Base-by-base conservation (phyloP, 225 moss, liverwort and hornwort genomes). In the Pseudoscleropodium purum region DNA sequence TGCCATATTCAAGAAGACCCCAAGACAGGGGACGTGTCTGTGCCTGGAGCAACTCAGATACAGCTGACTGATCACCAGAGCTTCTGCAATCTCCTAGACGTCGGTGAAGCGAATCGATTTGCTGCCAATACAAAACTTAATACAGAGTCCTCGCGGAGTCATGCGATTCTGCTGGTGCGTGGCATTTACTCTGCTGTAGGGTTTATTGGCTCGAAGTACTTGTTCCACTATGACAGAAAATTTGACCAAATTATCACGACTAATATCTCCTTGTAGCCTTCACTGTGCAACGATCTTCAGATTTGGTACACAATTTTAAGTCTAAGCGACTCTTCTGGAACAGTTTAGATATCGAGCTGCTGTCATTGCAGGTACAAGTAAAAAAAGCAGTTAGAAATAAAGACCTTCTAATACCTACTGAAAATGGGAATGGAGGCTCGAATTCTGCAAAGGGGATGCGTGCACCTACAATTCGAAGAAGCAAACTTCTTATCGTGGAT, bases 101-200 rank as follows among this genome's bases (percentile, higher is more conserved):
- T 97, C 59, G 99, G 99, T 79, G 99, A 99, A 92, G 95, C 97
- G 52, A 99, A 99, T 90, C 95, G 99, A 78, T 97, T 99, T 91
- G 99, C 99, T 83, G 99, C 99, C 17, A 99, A 99, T 84, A 99
- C 99, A n/a, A 99, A 96, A 91, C 93, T 99, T 70, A 99, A 99
- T 73, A 99, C 99, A 24, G 99, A 99, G 82, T 99, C 99, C 29
- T 99, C 99, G 51, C 95, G 99, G 52, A 99, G 99, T 93, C 99
- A 99, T 92, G 99, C 99, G 26, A 94, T 99, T 90, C 90, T 99
- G 62, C 92, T 97, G 95, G 99, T 98, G 85, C 69, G 95, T 92
- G 80, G 23, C 79, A 79, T 82, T 65, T 52, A 69, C 81, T 85
- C 41, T 63, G 57, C 51, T 81, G 33, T 84, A 56, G 37, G 25